Base-by-base conservation (phyloP, 805 yeast species). In the Ogataea siamensis region DNA sequence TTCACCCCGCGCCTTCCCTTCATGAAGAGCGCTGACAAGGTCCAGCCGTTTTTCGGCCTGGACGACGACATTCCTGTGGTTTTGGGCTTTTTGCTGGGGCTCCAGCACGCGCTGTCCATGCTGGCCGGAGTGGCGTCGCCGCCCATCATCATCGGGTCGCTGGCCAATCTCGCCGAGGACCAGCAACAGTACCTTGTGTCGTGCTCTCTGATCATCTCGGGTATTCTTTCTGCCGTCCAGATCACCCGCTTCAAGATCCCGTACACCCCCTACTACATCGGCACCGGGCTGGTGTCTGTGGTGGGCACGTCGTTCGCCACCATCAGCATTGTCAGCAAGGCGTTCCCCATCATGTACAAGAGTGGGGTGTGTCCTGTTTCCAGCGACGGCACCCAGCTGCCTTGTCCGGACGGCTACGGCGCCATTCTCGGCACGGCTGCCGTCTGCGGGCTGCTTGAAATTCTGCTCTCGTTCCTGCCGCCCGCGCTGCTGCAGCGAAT, bases 351-450 rank as follows among this genome's bases (percentile, higher is more conserved):
- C 68, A 84, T 88, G 94, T 88, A 89, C 66, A 50, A 54, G 4
- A 69, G 66, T 30, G 95, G 95, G 5, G 64, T 58, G 33, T 86
- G 96, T 64, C 80, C 83, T 1, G 48, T 58, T 3, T 80, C 66
- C 22, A 70, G 71, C 3, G 82, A 77, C 45, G 96, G 96, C 3
- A 76, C 72, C 5, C 49, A 62, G 7, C 69, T 84, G 35, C 74
- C 96, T 4, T 89, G 97, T 65, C 94, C 94, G 5, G 85, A 83
- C 42, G 97, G 94, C 1, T 89, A 87, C 56, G 97, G 96, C 49
- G 78, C 79, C n/a, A 71, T 88, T 27, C 65, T 88, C 45, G 96
- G 83, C 24, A 83, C 95, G 7, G 83, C 88, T n/a, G 71, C 76
- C 25, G 71, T 76, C 14, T 86, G 95, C 64, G 85, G 87, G 3